Base-by-base conservation (phyloP, 371 early-diverging fungal species). In the Mortierella sp. region DNA sequence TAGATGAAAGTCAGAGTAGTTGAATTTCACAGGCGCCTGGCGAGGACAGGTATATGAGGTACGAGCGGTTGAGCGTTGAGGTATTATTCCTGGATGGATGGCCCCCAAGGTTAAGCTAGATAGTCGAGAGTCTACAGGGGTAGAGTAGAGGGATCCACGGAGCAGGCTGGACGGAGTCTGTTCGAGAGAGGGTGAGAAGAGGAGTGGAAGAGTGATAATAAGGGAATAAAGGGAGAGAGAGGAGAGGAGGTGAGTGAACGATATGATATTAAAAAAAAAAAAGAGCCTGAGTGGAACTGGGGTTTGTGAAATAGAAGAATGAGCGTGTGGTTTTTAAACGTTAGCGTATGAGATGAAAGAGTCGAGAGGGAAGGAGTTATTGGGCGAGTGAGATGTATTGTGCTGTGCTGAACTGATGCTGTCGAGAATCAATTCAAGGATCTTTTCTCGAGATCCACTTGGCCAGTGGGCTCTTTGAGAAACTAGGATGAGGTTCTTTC, bases 111-210 rank as follows among this genome's bases (percentile, higher is more conserved):
- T 28, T 55, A 55, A 28, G 28, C 55, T 24, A 30, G 55, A 55
- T 55, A 55, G 26, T 55, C 28, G 28, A 55, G 55, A 55, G 55
- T 55, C 55, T 16, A 55, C 55, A 55, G 12, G 55, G 55, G 55
- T 35, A 35, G 6, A 35, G 35, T 35, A 18, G n/a, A 52, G 2
- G 52, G 52, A 24, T 52, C 52, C 52, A 5, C n/a, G 24, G 52
- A 24, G 52, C 10, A 52, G 24, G 52, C 20, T 22, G 52, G 52
- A 18, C 24, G 6, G 24, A 52, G 52, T 52, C 55, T 28, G 28
- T 24, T 28, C 18, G 52, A 52, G 52, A n/a, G 3, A 18, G 45
- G 45, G 12, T 45, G 12, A 45, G 10, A 45, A 45, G 45, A 45
- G 18, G 11, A 40, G 40, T 9, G 18, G 16, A 24, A 40, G 54